Evolutionary conservation across 192 early-diverging fungal genomes (phyloP).

Genomic region (Phlyctochytrium arcticum): DNA sequence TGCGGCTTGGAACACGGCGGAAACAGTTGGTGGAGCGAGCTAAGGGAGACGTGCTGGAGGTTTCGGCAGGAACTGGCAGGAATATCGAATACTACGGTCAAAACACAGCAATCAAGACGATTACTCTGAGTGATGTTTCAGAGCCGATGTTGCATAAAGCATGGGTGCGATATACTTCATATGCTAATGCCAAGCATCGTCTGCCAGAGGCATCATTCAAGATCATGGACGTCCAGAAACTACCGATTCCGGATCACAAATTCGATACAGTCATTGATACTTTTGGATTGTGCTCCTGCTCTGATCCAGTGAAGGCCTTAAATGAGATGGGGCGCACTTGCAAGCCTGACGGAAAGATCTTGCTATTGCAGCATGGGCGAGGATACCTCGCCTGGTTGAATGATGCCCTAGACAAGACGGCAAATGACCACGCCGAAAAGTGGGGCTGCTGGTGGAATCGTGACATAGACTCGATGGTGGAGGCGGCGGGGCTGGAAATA

Average conservation of each 20-base stretch:
- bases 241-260: not conserved
- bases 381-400: conserved; percentile 51
- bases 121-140: conserved; percentile 52
- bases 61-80: conserved; percentile 60
- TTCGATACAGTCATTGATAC: conserved; percentile 67
- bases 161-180: conserved; percentile 21
- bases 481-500: conserved; percentile 52
- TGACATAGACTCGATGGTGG: conserved; percentile 49
- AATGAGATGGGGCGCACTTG: conserved; percentile 42
- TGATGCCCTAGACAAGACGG: conserved; percentile 52
- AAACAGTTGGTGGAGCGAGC: conserved; percentile 42
- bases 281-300: conserved; percentile 61
- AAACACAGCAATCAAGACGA: conserved; percentile 25
- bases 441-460: conserved; percentile 77
- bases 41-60: conserved; percentile 57
- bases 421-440: conserved; percentile 49
- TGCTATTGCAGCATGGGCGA: conserved; percentile 66
- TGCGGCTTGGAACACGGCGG: conserved; percentile 52
- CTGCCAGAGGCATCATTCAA: conserved; percentile 20
- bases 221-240: conserved; percentile 32
- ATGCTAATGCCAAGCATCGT: conserved; percentile 10
- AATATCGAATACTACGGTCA: conserved; percentile 54
- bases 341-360: conserved; percentile 42
- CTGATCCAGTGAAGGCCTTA: conserved; percentile 50
- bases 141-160: conserved; percentile 51